Base-by-base conservation (phyloP, 2,329 filamentous ascomycete species). In the Aspergillus niger region DNA sequence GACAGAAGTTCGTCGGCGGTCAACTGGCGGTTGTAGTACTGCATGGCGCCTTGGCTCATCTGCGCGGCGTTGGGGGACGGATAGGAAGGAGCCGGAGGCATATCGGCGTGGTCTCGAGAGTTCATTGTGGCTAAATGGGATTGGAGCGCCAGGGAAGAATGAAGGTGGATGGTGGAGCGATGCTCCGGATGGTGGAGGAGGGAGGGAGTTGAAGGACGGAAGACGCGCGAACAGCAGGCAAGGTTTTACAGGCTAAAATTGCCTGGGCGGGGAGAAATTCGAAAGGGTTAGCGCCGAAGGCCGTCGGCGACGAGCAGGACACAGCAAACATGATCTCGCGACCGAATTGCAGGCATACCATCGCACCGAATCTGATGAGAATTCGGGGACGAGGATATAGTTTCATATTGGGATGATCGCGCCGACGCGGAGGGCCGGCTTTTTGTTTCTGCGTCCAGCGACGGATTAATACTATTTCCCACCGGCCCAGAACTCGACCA, bases 1-100 rank as follows among this genome's bases (percentile, higher is more conserved):
- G 76, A 77, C 44, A 82, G 72, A 15, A 82, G 75, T 60, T 81
- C 80, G 63, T 83, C 80, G 61, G 79, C 71, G 50, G 77, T 80
- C 66, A 79, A 65, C 64, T 79, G 77, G 60, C 77, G 77, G 63
- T 77, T 77, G 65, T 78, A 79, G 68, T 79, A 80, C 41, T 74
- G 74, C 69, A 79, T 77, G 41, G 76, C 69, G 43, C 75, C 76
- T 66, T 80, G 78, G 43, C 71, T 71, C 69, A 79, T 77, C 69
- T 79, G 77, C 68, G 77, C 75, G 56, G 76, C 72, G 66, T 78
- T 79, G 44, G 77, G 76, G 11, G 77, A 79, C 5, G 77, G 76
- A 59, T 79, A 79, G n/a, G 77, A 79, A n/a, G 73, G 70, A 26
- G 72, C 72, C 68, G 77, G 73, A 71, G 76, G 73, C 72, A 79